Percentiles rank a stretch among this genome's conserved stretches.
Evolutionary conservation across 805 yeast genomes (phyloP).

Genomic region (Saccharomycopsis sp.): DNA sequence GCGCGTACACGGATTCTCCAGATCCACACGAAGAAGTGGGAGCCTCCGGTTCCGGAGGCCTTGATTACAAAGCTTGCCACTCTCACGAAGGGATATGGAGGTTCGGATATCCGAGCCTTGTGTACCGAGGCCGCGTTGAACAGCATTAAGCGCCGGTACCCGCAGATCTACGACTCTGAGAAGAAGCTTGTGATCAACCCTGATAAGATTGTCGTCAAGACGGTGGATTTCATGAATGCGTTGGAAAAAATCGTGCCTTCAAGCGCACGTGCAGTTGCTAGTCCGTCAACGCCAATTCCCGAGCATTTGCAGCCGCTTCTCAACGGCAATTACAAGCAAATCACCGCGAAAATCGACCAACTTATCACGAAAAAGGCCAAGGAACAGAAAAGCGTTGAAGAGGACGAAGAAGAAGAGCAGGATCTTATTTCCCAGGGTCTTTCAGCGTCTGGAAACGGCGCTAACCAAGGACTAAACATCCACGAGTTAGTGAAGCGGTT

Average conservation of each 20-base stretch:
- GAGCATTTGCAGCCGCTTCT: slow-evolving; percentile 61
- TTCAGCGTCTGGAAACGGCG: slow-evolving; percentile 74
- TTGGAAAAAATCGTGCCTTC: slow-evolving; percentile 86
- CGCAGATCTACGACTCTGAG: slow-evolving; percentile 78
- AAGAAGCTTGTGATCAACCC: slow-evolving; percentile 75
- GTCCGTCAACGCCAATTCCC: slow-evolving; percentile 74
- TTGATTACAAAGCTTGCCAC: slow-evolving; percentile 65
- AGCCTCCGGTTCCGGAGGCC: slow-evolving; percentile 53
- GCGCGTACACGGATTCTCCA: slow-evolving; percentile 74
- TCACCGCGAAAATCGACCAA: slow-evolving; percentile 43
- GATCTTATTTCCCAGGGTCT: no score
- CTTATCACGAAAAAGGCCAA: slow-evolving; percentile 50
- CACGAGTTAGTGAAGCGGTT: slow-evolving; percentile 52
- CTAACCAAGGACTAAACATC: slow-evolving; percentile 52
- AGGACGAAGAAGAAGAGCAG: slow-evolving; percentile 23
- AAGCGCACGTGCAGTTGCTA: slow-evolving; percentile 76
- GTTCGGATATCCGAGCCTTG: slow-evolving; percentile 90
- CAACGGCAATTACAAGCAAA: slow-evolving; percentile 39
- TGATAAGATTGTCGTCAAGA: slow-evolving; percentile 58
- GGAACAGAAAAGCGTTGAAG: slow-evolving; percentile 21
- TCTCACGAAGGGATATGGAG: slow-evolving; percentile 93
- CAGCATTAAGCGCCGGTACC: slow-evolving; percentile 86
- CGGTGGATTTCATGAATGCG: slow-evolving; percentile 82
- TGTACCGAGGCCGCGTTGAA: slow-evolving; percentile 94
- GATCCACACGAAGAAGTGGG: slow-evolving; percentile 89